Percentiles rank a stretch among this genome's conserved stretches.
Conservation (phyloP, 305 asterid genomes). For the Fraxinus velutina region DNA sequence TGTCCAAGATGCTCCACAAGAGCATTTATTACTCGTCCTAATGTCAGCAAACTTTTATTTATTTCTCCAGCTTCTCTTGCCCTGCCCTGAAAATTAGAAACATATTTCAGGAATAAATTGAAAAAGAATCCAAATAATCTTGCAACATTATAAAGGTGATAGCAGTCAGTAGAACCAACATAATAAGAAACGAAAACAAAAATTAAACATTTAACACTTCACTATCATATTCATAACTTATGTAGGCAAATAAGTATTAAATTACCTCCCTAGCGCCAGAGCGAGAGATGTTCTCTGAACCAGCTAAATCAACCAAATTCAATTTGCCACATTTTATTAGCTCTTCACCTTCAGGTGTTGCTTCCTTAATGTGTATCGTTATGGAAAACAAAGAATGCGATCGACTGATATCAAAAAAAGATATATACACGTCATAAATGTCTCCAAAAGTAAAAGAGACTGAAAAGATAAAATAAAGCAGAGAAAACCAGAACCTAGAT, state of each 20-base stretch:
- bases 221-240: neutral
- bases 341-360: slow-evolving; percentile 99
- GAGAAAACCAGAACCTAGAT: slow-evolving; percentile 59
- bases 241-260: neutral
- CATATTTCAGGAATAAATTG: neutral
- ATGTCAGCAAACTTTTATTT: slow-evolving; percentile 85
- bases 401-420: slow-evolving; percentile 55
- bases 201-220: neutral
- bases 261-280: slow-evolving; percentile 98
- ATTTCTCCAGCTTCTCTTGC: slow-evolving; percentile 98
- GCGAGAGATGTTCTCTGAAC: slow-evolving; percentile 92
- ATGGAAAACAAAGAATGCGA: slow-evolving; percentile 95
- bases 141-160: neutral
- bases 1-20: slow-evolving; percentile 93
- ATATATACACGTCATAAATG: neutral
- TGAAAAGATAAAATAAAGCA: neutral
- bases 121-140: neutral
- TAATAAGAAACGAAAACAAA: neutral
- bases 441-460: neutral
- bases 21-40: slow-evolving; percentile 84
- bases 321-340: slow-evolving; percentile 94
- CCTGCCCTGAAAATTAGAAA: slow-evolving; percentile 52
- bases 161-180: neutral
- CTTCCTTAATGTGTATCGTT: slow-evolving; percentile 94
- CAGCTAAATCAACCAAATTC: slow-evolving; percentile 93